A percentile compares a stretch with the other conserved stretches of the same genome.
These are phyloP conservation scores for Exophiala viscosa DNA, from an alignment of 2,329 filamentous ascomycete genomes.

Conservation along the genomic window DNA sequence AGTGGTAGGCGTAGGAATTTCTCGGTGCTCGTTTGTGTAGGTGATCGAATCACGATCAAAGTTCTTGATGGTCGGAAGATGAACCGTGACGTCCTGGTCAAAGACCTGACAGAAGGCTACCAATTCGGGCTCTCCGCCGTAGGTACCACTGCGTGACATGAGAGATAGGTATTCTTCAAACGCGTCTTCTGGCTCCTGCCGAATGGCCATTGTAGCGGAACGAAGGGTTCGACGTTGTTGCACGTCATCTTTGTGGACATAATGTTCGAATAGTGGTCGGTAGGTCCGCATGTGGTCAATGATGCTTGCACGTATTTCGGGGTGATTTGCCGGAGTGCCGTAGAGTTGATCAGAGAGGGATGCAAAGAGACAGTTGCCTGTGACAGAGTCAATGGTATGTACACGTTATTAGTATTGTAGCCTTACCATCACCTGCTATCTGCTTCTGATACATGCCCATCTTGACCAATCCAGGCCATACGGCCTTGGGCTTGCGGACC, in stretches of 20 bases:
- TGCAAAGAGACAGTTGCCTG: constrained; percentile 68
- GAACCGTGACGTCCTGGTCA: constrained; percentile 53
- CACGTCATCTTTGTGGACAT: constrained; percentile 55
- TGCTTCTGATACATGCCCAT: constrained; percentile 27
- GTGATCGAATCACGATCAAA: constrained; percentile 22
- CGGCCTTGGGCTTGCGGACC: constrained; percentile 28
- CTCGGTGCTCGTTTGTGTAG: constrained; percentile 26
- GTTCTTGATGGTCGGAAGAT: constrained; percentile 26
- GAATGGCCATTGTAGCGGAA: constrained; percentile 43
- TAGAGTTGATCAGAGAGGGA: constrained; percentile 65
- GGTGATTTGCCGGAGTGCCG: constrained; percentile 55
- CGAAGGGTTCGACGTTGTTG: constrained; percentile 28
- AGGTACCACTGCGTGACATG: constrained; percentile 60
- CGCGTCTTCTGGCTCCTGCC: constrained; percentile 53
- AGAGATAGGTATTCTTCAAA: constrained; percentile 56
- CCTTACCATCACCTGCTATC: constrained; percentile 29
- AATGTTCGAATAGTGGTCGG: constrained; percentile 61
- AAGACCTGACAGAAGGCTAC: constrained; percentile 62
- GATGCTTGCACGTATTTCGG: constrained; percentile 56
- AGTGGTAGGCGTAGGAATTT: constrained; percentile 3
- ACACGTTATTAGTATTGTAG: constrained; percentile 1
- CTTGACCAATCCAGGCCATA: constrained; percentile 28
- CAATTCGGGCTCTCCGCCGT: constrained; percentile 66
- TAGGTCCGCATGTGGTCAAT: constrained; percentile 61
- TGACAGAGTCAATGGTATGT: constrained; percentile 9